Evolutionary conservation across 768 basidiomycete species (phyloP), one percentile per base, ranked within the genome.

Genomic region (Suillus discolor): DNA sequence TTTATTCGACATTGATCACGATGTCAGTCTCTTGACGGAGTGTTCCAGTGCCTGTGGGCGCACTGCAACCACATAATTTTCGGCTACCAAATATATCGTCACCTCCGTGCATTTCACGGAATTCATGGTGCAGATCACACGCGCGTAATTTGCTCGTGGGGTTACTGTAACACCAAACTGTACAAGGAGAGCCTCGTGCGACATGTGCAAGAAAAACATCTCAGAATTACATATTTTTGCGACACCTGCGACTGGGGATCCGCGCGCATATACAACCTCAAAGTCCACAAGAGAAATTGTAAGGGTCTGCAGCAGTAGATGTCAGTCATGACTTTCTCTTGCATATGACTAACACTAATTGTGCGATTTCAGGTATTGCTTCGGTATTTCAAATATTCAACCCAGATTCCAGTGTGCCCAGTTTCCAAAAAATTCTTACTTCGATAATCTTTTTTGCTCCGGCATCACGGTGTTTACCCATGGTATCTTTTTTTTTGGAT

Each of bases 81-180:
- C 8, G 42, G 18, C 18, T 8, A 20, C 8, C 42, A 44, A 3
- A 1, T 20, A 4, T 8, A 0, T 42, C 16, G 6, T 42, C 41
- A 54, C 31, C 18, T 54, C 2, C 53, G 11, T 11, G 31, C 12
- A 3, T 11, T 11, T 54, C 53, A 54, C 5, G 31, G 28, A 0
- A 3, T 31, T 20, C 5, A 0, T 1, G 31, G 18, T 11, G 0
- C 31, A 1, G 18, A 6, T 18, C 5, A 2, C 1, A 5, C 1
- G 0, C 28, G 8, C 2, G 2, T 31, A 9, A 2, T 2, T 4
- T 54, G 53, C 11, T 8, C 0, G 9, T 54, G 53, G 53, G 0
- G 2, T 11, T 1, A 2, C 5, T 54, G 53, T 2, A 1, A 20
- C 9, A 9, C 0, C 16, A 2, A 9, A 3, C 0, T 53, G 0